These are phyloP conservation scores for Scytalidium lignicola DNA, from an alignment of 2,329 filamentous ascomycete species.

Conservation along the genomic window DNA sequence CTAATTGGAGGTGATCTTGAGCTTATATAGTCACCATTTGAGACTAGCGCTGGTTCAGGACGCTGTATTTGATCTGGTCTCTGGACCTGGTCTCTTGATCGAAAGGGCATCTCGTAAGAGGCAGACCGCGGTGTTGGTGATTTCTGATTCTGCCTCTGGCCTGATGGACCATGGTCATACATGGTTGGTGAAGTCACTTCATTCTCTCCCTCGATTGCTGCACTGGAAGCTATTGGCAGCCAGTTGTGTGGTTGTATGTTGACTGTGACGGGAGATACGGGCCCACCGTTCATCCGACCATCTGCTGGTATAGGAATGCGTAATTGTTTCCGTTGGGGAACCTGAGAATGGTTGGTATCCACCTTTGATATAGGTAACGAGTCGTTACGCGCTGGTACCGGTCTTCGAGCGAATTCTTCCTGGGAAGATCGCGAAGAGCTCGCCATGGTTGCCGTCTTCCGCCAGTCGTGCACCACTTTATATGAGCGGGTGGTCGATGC, in stretches of 20 bases:
- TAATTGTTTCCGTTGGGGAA: background rate
- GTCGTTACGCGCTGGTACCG: background rate
- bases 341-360: background rate
- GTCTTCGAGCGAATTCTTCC: background rate
- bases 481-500: no score
- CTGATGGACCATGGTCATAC: background rate
- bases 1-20: constrained; percentile 17
- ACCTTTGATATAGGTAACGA: background rate
- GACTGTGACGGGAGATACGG: constrained; percentile 51
- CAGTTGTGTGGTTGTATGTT: constrained; percentile 50
- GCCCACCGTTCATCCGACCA: constrained; percentile 41
- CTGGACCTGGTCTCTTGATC: constrained; percentile 1
- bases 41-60: constrained; percentile 25
- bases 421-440: background rate
- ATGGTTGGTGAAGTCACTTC: constrained; percentile 2
- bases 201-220: constrained; percentile 39
- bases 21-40: constrained; percentile 18
- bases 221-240: constrained; percentile 46
- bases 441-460: background rate
- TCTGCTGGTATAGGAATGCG: constrained; percentile 17
- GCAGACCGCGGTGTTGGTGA: background rate
- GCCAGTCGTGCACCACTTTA: background rate
- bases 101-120: constrained; percentile 7
- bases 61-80: constrained; percentile 21
- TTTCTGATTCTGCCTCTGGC: background rate